A percentile compares a stretch with the other conserved stretches of the same genome.
Conservation (phyloP, 2,329 filamentous ascomycete species). For the Xylaria sp. region DNA sequence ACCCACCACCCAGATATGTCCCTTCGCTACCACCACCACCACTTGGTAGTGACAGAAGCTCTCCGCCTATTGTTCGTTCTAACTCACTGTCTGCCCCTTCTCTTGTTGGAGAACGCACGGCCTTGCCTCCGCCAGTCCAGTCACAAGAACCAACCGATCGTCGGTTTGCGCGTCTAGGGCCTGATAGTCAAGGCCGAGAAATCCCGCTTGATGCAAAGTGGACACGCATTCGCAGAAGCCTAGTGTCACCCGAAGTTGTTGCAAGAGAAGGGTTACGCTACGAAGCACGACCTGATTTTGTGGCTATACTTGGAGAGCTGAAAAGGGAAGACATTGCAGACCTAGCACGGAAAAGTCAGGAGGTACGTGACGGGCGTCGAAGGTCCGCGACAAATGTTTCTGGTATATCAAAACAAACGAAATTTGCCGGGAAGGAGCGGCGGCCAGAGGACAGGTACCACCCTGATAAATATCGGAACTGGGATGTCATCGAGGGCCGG, state of each 20-base stretch:
- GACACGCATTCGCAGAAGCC: constrained; percentile 65
- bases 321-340: constrained; percentile 61
- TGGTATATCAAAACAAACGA: constrained; percentile 7
- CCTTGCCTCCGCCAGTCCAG: neutral
- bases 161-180: constrained; percentile 57
- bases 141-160: constrained; percentile 26
- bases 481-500: constrained; percentile 43
- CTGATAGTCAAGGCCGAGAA: constrained; percentile 65
- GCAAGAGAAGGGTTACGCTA: constrained; percentile 66
- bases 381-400: neutral
- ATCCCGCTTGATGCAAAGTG: constrained; percentile 68
- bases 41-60: constrained; percentile 42
- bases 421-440: constrained; percentile 34
- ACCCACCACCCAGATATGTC: constrained; percentile 54
- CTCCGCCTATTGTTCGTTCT: constrained; percentile 41
- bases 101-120: constrained; percentile 38
- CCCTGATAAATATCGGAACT: constrained; percentile 49
- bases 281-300: constrained; percentile 68
- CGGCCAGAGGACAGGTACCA: constrained; percentile 44
- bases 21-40: constrained; percentile 51
- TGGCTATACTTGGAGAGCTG: constrained; percentile 67
- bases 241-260: constrained; percentile 68
- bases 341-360: constrained; percentile 60
- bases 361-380: constrained; percentile 54
- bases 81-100: constrained; percentile 45